These are phyloP conservation scores for Penicillium sp. DNA, from an alignment of 2,329 filamentous ascomycete genomes.

Conservation along the genomic window DNA sequence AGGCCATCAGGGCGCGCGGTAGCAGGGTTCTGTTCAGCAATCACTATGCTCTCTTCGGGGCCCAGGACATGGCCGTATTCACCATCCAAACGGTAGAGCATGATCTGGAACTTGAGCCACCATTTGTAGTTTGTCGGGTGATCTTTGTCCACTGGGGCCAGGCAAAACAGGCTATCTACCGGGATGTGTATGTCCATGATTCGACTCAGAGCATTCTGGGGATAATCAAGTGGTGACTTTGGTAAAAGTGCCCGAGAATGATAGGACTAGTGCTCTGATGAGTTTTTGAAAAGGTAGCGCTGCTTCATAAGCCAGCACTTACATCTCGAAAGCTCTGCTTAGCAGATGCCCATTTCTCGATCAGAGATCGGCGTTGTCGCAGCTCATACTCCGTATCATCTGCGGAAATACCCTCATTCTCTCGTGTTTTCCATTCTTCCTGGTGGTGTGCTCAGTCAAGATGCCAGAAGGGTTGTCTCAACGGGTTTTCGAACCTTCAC, in stretches of 20 bases:
- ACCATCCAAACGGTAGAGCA: not conserved
- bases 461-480: not conserved
- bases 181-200: not conserved
- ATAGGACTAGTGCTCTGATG: not conserved
- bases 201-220: not conserved
- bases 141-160: not conserved
- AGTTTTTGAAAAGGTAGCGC: not conserved
- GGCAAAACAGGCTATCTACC: not conserved
- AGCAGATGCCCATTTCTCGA: constrained; percentile 1
- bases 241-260: not conserved
- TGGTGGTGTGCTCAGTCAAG: not conserved
- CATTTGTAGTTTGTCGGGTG: not conserved
- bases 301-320: not conserved
- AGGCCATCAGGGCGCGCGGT: not conserved
- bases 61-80: not conserved
- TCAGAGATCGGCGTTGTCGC: not conserved
- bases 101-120: not conserved
- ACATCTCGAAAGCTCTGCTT: not conserved
- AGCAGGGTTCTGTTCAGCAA: not conserved
- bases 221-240: not conserved
- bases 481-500: not conserved
- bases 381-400: not conserved
- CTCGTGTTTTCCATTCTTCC: not conserved
- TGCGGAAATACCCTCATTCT: not conserved
- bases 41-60: not conserved